Evolutionary conservation across 305 asterid genomes (phyloP), one percentile per base, ranked within the genome.

Genomic region (Salvia sclarea): DNA sequence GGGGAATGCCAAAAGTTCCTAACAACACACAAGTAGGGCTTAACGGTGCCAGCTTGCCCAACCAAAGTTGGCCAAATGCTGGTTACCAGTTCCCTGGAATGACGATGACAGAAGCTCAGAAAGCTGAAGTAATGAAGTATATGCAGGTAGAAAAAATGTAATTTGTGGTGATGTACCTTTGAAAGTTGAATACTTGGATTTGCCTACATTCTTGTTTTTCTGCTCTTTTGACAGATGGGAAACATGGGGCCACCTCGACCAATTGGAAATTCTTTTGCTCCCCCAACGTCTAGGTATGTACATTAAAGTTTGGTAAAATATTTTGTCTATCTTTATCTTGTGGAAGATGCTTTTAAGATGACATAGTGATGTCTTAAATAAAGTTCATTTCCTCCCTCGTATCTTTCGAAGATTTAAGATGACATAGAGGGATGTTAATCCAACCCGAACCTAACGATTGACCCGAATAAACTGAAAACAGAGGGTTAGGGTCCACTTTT

Each of bases 71-170:
- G 97, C 81, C 85, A 49, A 89, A 79, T 79, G 78, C 68, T 62
- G 96, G 95, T 71, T 83, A 79, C 63, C 96, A 87, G 81, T 75
- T 88, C 74, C 93, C 92, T 38, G 89, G 94, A 52, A 80, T 81
- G 86, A 74, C 71, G 79, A 84, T 78, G 75, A 84, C 95, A 11
- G 69, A 86, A 43, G 66, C 89, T 75, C 95, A 89, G 62, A 89
- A 78, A 68, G 78, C 41, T 50, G 92, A 84, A 28, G 20, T 78
- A 24, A 88, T 82, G 71, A 85, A 88, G 68, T 87, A 81, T 75
- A 68, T 86, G 94, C 98, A 93, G 98, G 97, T 88, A 79, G 38
- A 57, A 4, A 64, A 31, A 67, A 50, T 20, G 53, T 76, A 69
- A 30, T 69, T 12, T 57, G 25, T 24, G 63, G 16, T 78, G 66